These are phyloP conservation scores for Triglochin maritima DNA, from an alignment of 106 monocot genomes.

Conservation along the genomic window DNA sequence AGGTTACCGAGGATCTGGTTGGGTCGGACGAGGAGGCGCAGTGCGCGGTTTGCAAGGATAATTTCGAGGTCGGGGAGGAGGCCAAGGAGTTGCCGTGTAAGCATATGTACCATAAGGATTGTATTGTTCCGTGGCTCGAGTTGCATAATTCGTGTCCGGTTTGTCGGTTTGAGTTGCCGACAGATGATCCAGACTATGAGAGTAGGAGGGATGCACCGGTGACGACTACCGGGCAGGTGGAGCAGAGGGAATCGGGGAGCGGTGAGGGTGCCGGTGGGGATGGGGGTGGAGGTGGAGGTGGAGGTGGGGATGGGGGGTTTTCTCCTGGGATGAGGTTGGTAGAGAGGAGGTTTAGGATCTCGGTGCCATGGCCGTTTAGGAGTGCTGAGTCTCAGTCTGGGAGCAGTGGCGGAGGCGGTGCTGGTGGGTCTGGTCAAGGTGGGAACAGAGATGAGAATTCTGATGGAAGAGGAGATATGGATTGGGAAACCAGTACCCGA, in stretches of 20 bases:
- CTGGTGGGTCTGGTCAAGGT: constrained; percentile 16
- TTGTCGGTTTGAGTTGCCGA: constrained; percentile 69
- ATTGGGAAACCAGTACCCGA: constrained; percentile 9
- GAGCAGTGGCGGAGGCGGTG: constrained; percentile 17
- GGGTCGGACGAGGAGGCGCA: constrained; percentile 41
- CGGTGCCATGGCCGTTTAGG: constrained; percentile 66
- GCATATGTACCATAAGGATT: constrained; percentile 77
- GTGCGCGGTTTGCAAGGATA: constrained; percentile 91
- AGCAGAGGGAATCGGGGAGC: not conserved
- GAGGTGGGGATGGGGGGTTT: constrained; percentile 7
- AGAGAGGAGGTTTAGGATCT: constrained; percentile 76
- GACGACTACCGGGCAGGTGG: not conserved
- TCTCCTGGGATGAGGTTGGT: constrained; percentile 14
- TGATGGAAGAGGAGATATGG: constrained; percentile 25
- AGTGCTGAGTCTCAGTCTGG: constrained; percentile 28
- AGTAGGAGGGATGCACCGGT: constrained; percentile 4
- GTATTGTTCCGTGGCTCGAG: constrained; percentile 85
- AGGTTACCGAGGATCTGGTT: constrained; percentile 30
- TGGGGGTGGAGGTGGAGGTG: constrained; percentile 2
- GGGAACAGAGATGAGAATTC: constrained; percentile 14
- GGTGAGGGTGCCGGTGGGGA: not conserved
- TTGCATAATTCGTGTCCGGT: constrained; percentile 89
- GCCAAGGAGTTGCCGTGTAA: constrained; percentile 87
- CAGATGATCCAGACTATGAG: constrained; percentile 84
- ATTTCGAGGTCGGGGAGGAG: constrained; percentile 49